A percentile compares a stretch with the other conserved stretches of the same genome.
Evolutionary conservation across 2,329 filamentous ascomycete genomes (phyloP).

Genomic region (Aspergillus spinulosporus): DNA sequence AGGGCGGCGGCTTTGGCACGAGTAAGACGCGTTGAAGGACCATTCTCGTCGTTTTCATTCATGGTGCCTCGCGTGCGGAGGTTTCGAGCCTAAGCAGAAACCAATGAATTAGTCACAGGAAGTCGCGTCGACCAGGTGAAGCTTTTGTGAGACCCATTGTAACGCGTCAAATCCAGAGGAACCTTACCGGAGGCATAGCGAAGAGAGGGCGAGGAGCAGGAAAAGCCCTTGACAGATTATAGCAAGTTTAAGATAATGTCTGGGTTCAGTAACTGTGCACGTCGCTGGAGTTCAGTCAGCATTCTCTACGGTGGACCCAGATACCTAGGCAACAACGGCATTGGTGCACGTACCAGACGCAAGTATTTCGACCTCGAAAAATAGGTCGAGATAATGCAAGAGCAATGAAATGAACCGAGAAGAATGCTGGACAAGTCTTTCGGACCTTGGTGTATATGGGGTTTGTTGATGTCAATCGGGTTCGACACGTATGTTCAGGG

Average conservation of each 20-base stretch:
- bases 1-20: conserved; percentile 84
- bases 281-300: conserved; percentile 32
- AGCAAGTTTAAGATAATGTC: conserved; percentile 27
- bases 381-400: conserved; percentile 24
- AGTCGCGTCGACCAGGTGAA: not conserved
- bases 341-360: conserved; percentile 40
- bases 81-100: conserved; percentile 61
- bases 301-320: conserved; percentile 40
- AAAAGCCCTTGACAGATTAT: conserved; percentile 23
- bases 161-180: conserved; percentile 19
- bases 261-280: conserved; percentile 23
- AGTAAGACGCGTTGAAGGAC: conserved; percentile 76
- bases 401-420: conserved; percentile 18
- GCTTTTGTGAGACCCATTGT: conserved; percentile 5
- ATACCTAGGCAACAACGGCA: conserved; percentile 33
- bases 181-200: conserved; percentile 61
- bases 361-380: conserved; percentile 31
- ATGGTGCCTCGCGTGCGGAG: conserved; percentile 72
- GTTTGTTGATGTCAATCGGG: conserved; percentile 35
- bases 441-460: conserved; percentile 25
- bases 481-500: conserved; percentile 23
- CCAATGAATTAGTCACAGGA: conserved; percentile 39
- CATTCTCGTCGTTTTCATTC: conserved; percentile 96
- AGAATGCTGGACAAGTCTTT: conserved; percentile 18
- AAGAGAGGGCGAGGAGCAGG: conserved; percentile 28